These are phyloP conservation scores for Populus tremula DNA, from an alignment of 345 rosid genomes.

Conservation along the genomic window DNA sequence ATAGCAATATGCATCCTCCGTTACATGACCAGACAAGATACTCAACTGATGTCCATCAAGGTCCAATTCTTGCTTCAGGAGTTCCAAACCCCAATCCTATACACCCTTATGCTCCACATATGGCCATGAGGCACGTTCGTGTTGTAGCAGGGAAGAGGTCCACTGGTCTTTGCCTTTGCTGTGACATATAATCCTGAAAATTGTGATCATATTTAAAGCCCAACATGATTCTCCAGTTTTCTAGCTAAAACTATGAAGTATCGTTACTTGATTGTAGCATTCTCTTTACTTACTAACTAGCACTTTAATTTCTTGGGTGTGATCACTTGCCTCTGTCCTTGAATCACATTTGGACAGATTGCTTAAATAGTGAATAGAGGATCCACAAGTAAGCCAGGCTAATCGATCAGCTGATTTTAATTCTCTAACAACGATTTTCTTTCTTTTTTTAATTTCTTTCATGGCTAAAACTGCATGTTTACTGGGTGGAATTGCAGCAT, in stretches of 20 bases:
- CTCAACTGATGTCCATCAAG: background rate
- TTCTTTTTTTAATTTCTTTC: background rate
- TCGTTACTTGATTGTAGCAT: background rate
- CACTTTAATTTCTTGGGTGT: slow-evolving; percentile 21
- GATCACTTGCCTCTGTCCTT: slow-evolving; percentile 48
- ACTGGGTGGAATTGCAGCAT: slow-evolving; percentile 32
- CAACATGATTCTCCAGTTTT: too few relatives aligned
- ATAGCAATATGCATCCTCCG: slow-evolving; percentile 1
- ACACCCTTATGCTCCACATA: background rate
- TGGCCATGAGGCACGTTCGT: background rate
- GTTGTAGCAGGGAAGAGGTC: background rate
- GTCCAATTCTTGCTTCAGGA: background rate
- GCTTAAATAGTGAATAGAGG: slow-evolving; percentile 44
- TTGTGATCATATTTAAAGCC: background rate
- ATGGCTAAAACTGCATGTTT: background rate
- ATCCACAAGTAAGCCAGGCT: slow-evolving; percentile 22
- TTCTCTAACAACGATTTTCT: background rate
- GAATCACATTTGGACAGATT: slow-evolving; percentile 54
- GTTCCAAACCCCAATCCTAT: background rate
- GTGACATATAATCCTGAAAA: slow-evolving; percentile 22
- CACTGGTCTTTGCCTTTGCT: slow-evolving; percentile 38
- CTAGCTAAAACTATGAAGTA: background rate
- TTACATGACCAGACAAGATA: background rate
- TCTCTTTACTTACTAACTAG: background rate
- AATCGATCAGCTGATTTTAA: background rate